Percentiles rank a stretch among this genome's conserved stretches.
Evolutionary conservation across 1,284 basidiomycete species (phyloP).

Genomic region (Leccinum subrobustum): DNA sequence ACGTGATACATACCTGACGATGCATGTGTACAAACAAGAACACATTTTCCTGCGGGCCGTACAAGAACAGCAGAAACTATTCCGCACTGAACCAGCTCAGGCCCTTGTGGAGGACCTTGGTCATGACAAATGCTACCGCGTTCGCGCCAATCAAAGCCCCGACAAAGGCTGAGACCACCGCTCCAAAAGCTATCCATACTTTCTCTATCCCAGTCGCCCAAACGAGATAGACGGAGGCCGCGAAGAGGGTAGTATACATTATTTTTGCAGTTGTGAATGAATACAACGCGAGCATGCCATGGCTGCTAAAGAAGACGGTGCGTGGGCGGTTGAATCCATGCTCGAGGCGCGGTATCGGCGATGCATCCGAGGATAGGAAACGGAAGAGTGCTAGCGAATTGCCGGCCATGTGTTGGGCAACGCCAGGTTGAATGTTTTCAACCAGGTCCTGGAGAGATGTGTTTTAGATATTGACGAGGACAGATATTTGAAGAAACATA

Average conservation of each 20-base stretch:
- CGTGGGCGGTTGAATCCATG: slow-evolving; percentile 55
- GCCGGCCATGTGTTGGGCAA: slow-evolving; percentile 89
- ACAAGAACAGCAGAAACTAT: slow-evolving; percentile 71
- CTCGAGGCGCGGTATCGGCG: slow-evolving; percentile 62
- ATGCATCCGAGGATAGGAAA: slow-evolving; percentile 71
- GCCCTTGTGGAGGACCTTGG: slow-evolving; percentile 56
- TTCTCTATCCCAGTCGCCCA: slow-evolving; percentile 28
- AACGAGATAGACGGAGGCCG: slow-evolving; percentile 48
- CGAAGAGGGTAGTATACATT: slow-evolving; percentile 60
- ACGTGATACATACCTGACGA: too few species aligned
- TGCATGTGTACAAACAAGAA: too few species aligned
- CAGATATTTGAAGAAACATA: slow-evolving; percentile 15
- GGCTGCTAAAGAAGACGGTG: slow-evolving; percentile 77
- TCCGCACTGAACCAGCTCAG: slow-evolving; percentile 84
- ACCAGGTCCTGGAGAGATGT: slow-evolving; percentile 61
- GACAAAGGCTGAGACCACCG: slow-evolving; percentile 48
- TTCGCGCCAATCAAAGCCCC: slow-evolving; percentile 70
- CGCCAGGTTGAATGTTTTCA: slow-evolving; percentile 79
- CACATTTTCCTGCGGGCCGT: slow-evolving; percentile 38
- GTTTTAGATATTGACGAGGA: slow-evolving; percentile 12
- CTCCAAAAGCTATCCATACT: slow-evolving; percentile 37
- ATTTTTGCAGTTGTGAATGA: slow-evolving; percentile 69
- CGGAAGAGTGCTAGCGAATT: slow-evolving; percentile 84
- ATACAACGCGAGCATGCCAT: slow-evolving; percentile 73
- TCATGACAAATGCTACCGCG: slow-evolving; percentile 72